phyloP scores from a whole-genome alignment of 2,329 filamentous ascomycete genomes.

The Cladorrhinum sp. region DNA sequence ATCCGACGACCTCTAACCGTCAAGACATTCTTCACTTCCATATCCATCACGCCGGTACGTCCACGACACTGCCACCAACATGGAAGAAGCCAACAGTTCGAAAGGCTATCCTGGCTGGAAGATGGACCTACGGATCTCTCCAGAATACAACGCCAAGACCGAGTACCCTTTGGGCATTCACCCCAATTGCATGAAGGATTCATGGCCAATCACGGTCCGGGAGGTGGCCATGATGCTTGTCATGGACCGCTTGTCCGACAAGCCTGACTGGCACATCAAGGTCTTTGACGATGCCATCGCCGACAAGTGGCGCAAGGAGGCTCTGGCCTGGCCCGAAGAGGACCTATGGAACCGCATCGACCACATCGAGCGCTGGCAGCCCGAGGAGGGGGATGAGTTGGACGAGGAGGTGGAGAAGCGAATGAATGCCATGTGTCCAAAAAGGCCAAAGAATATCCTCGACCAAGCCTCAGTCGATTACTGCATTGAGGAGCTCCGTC shows the following conservation, averaged over 20 bases:
- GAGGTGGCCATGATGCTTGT: slow-evolving; percentile 37
- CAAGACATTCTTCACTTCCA: too few relatives aligned
- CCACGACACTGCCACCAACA: too few relatives aligned
- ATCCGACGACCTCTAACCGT: too few relatives aligned
- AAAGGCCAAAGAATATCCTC: slow-evolving; percentile 17
- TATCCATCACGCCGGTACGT: too few relatives aligned
- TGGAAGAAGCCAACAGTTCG: too few relatives aligned
- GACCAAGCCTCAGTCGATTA: slow-evolving; percentile 26
- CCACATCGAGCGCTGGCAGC: too few relatives aligned
- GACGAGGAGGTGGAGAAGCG: neutral
- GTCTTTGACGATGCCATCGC: slow-evolving; percentile 35
- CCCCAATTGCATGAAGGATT: neutral
- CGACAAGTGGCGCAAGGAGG: slow-evolving; percentile 34
- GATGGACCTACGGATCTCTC: neutral
- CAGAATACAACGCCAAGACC: neutral
- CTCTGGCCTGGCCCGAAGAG: slow-evolving; percentile 27
- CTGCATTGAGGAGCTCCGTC: slow-evolving; percentile 46
- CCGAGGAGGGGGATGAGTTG: too few relatives aligned
- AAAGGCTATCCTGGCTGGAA: neutral
- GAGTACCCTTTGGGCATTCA: neutral
- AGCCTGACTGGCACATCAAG: slow-evolving; percentile 36
- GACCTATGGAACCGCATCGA: slow-evolving; percentile 10
- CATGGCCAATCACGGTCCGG: slow-evolving; percentile 23
- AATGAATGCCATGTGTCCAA: neutral
- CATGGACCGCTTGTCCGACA: slow-evolving; percentile 38